Base-by-base conservation (phyloP, 768 basidiomycete species). In the Leccinum boreale region DNA sequence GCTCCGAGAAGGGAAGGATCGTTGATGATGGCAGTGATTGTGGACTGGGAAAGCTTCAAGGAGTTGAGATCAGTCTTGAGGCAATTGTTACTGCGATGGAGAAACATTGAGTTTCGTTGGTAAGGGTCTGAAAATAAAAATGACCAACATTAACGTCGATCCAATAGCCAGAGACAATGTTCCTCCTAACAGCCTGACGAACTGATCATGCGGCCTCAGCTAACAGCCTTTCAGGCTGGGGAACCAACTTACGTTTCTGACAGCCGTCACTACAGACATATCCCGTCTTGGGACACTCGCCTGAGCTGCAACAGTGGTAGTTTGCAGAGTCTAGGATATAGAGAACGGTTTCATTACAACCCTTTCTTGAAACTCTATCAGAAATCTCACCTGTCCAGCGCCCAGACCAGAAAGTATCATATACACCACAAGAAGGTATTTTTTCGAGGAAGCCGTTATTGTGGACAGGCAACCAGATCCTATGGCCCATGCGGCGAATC, bases 191-290 rank as follows among this genome's bases (percentile, higher is more conserved):
- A 85, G 73, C 15, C 89, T 80, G 50, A 89, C 75, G 61, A 90
- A 89, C 85, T 86, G 52, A 2, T 56, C 5, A 21, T n/a, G 33
- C 17, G 8, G n/a, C 42, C 6, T 62, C 42, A 62, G 48, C 6
- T 11, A 55, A 48, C 6, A 5, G n/a, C 49, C 5, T 42, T 11
- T 45, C 55, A 62, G 17, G 53, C 23, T 17, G 23, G 19, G 45
- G 3, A 29, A 7, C 19, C 11, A 12, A 61, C 78, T 35, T 55
- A 84, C 84, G 66, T 86, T 87, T 50, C 85, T 78, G 55, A 84
- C 79, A 0, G 83, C 84, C 0, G 89, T 90, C 0, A 90, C 87
- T 9, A 88, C 85, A 1, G 86, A 85, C 87, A 91, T 89, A 59
- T 92, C 89, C 42, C 77, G 77, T 39, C 89, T 73, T 0, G 81